Evolutionary conservation across 495 filamentous ascomycete genomes (phyloP).

Genomic region (Pyrenula massariospora): DNA sequence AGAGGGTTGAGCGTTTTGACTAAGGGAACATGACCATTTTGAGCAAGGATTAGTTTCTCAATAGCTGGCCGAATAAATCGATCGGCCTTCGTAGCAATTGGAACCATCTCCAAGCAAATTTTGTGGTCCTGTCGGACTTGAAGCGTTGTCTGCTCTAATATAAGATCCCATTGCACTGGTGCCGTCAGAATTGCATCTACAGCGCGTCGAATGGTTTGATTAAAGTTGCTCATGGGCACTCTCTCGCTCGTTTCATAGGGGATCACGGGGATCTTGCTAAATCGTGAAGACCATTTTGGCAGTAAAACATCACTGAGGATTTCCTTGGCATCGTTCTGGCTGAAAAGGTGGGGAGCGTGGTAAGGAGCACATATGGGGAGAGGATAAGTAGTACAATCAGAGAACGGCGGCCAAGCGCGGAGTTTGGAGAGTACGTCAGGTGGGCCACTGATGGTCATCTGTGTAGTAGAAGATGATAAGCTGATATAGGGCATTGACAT

Average conservation of each 20-base stretch:
- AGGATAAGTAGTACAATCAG: slow-evolving; percentile 31
- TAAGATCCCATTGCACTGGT: slow-evolving; percentile 17
- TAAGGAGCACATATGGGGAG: slow-evolving; percentile 38
- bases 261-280: slow-evolving; percentile 4
- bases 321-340: slow-evolving; percentile 10
- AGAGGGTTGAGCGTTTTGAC: neutral
- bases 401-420: slow-evolving; percentile 28
- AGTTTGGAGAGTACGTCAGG: slow-evolving; percentile 23
- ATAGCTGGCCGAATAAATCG: slow-evolving; percentile 1
- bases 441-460: slow-evolving; percentile 32
- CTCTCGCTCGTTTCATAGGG: slow-evolving; percentile 8
- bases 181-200: slow-evolving; percentile 20
- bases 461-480: slow-evolving; percentile 22
- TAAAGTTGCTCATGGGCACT: slow-evolving; percentile 5
- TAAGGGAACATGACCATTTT: slow-evolving; percentile 1
- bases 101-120: slow-evolving; percentile 2
- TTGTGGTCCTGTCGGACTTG: neutral
- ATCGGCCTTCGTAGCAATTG: slow-evolving; percentile 1
- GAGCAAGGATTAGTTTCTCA: neutral
- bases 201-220: slow-evolving; percentile 17
- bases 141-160: slow-evolving; percentile 10
- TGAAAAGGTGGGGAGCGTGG: slow-evolving; percentile 30
- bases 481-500: slow-evolving; percentile 38
- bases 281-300: neutral
- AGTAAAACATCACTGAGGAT: slow-evolving; percentile 10